Base-by-base conservation (phyloP, 75 land plant species). In the Pinus taeda region DNA sequence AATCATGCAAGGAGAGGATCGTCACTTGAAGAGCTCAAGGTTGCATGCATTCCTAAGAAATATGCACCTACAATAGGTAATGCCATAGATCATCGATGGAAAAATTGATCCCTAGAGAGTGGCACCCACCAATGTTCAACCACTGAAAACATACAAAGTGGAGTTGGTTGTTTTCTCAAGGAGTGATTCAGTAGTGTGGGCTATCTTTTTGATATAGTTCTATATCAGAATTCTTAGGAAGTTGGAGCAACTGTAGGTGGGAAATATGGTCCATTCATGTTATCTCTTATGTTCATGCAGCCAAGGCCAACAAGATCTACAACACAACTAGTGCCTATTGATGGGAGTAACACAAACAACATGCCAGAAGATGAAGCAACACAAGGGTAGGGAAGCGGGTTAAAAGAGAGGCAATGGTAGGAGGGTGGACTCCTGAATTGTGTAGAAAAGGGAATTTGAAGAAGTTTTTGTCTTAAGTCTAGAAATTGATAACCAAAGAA, bases 381-480 rank as follows among this genome's bases (percentile, higher is more conserved):
- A 24, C 71, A 80, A 26, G 26, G 26, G 26, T 0, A 85, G 90
- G 80, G 69, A 77, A 87, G 21, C 78, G 93, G 21, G 91, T 90
- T 57, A 93, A 93, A 74, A 86, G 86, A 63, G 92, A 82, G 6
- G 87, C 84, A 26, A 80, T 83, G 57, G 98, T 97, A 53, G 98
- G 97, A 61, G 98, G 95, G 42, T 96, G 98, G 98, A 90, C 88
- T 63, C 24, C 77, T 24, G 98, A 93, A 49, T 7, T 96, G 6
- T 83, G 91, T 80, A 86, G 81, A 80, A 90, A 79, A 85, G 97
- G 65, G 93, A 94, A 53, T 83, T 88, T 71, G 94, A 93, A 75
- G 98, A 96, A 79, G 93, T 95, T 9, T 84, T 92, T 73, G 76
- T 26, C 0, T 26, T 26, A 26, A 26, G 42, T 39, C 42, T 39